Percentiles rank a stretch among this genome's conserved stretches.
Conservation (phyloP, 768 basidiomycete species). For the Psilocybe cubensis region DNA sequence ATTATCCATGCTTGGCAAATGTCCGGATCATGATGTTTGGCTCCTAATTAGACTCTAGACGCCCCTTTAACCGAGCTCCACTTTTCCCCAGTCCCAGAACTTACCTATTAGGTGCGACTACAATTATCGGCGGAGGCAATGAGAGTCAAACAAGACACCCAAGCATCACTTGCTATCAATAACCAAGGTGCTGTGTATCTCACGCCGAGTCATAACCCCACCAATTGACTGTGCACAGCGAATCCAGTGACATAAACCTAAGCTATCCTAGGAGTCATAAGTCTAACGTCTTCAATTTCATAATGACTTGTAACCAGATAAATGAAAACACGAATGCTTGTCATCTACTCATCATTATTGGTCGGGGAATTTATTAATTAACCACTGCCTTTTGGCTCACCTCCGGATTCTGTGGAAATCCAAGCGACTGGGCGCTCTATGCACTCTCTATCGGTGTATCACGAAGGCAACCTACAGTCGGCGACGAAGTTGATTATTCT, state of each 20-base stretch:
- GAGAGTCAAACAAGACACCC: background rate
- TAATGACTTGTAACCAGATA: too few relatives aligned
- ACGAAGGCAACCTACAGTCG: background rate
- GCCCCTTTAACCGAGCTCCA: background rate
- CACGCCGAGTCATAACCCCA: background rate
- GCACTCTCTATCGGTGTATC: background rate
- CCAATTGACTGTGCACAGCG: too few relatives aligned
- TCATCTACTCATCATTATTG: background rate
- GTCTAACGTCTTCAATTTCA: background rate
- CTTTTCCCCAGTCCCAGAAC: background rate
- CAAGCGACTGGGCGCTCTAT: background rate
- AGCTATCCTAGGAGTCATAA: background rate
- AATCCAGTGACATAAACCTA: too few relatives aligned
- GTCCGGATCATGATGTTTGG: background rate
- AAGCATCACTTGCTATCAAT: background rate
- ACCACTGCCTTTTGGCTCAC: background rate
- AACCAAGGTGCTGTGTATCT: background rate
- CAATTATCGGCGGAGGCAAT: background rate
- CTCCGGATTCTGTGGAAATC: background rate
- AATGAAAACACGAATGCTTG: background rate
- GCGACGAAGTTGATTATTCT: background rate
- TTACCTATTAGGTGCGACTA: background rate
- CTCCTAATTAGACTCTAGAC: background rate
- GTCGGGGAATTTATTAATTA: background rate
- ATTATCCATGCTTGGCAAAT: background rate